Base-by-base conservation (phyloP, 2,329 filamentous ascomycete species). In the Exophiala viscosa region DNA sequence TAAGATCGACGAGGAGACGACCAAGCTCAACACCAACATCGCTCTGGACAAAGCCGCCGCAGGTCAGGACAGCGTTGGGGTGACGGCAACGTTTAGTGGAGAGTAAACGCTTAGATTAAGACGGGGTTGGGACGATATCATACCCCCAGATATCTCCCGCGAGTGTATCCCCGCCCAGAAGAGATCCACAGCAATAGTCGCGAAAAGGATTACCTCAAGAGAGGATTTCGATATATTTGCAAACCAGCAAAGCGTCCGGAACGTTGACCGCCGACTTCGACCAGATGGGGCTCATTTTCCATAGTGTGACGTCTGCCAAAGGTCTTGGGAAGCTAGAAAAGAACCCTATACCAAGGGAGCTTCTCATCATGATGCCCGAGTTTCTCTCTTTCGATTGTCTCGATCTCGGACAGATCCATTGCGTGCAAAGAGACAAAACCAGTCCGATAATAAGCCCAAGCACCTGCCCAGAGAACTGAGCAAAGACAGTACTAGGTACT, bases 21-120 rank as follows among this genome's bases (percentile, higher is more conserved):
- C 62, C 47, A 82, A 82, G 70, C 69, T 82, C 48, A 67, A 76
- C 57, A 80, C 70, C 54, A 82, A 82, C 65, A 71, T 82, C 46
- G 66, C 69, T 8, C 54, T 62, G 7, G 72, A 75, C 54, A 53
- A 54, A 31, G 59, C 59, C 43, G 66, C 64, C 8, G 66, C 66
- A 3, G 72, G 72, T 0, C 60, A 72, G 55, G 48, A 63, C 1
- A 67, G 65, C 55, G 48, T 55, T 10, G 55, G 55, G 7, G 52
- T 58, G 13, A 54, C 48, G 11, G 34, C 15, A 11, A 58, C 55
- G 5, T 58, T 58, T 28, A 28, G 23, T 7, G 23, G 23, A 4
- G 23, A 28, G 3, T 28, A 28, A 28, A 28, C 5, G 23, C 23
- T 28, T 5, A 4, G 23, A 1, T 28, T 28, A 28, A 28, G 23